These are phyloP conservation scores for Hypoxylon sp. DNA, from an alignment of 2,329 filamentous ascomycete species.

Conservation along the genomic window DNA sequence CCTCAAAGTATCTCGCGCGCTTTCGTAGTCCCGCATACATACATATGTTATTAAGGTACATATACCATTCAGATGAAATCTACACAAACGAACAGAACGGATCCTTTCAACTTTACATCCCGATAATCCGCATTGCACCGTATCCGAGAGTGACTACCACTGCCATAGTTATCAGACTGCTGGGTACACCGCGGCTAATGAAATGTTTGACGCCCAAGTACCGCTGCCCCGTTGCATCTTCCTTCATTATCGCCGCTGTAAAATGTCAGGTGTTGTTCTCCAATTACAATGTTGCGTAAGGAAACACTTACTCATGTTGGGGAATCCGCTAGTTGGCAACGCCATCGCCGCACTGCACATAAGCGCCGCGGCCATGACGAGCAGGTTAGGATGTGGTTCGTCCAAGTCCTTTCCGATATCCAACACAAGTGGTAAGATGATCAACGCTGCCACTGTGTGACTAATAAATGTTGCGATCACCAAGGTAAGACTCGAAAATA, in stretches of 20 bases:
- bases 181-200: slow-evolving; percentile 91
- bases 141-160: slow-evolving; percentile 94
- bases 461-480: slow-evolving; percentile 98
- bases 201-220: slow-evolving; percentile 96
- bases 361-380: slow-evolving; percentile 94
- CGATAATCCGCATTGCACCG: slow-evolving; percentile 81
- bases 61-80: background rate
- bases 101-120: slow-evolving; percentile 47
- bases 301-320: slow-evolving; percentile 93
- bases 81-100: background rate
- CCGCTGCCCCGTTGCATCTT: slow-evolving; percentile 91
- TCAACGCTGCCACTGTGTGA: slow-evolving; percentile 95
- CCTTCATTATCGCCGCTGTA: slow-evolving; percentile 94
- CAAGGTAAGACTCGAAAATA: slow-evolving; percentile 87
- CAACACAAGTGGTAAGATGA: slow-evolving; percentile 90
- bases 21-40: slow-evolving; percentile 1
- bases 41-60: no score
- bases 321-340: slow-evolving; percentile 94
- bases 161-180: slow-evolving; percentile 83
- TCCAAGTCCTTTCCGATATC: slow-evolving; percentile 89
- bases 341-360: slow-evolving; percentile 99
- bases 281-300: background rate
- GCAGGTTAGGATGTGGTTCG: slow-evolving; percentile 90
- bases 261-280: slow-evolving; percentile 35
- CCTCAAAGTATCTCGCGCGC: background rate